These are phyloP conservation scores for Phytophthora pluvialis DNA, from an alignment of 352 stramenopile genomes.

Conservation along the genomic window DNA sequence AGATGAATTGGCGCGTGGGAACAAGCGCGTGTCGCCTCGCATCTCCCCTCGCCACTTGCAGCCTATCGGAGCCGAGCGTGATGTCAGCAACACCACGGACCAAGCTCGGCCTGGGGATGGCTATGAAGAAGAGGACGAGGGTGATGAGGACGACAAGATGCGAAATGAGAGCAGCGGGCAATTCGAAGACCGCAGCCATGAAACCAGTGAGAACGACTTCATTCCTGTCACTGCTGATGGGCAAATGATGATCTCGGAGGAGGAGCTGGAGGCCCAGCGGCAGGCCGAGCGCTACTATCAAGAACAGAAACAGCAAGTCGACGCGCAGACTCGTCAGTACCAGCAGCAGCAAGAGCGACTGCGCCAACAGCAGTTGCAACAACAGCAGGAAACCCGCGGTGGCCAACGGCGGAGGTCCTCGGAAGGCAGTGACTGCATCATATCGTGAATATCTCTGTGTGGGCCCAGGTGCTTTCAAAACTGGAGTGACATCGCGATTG, in stretches of 20 bases:
- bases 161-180: conserved; percentile 27
- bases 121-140: not conserved
- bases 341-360: conserved; percentile 43
- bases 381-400: conserved; percentile 33
- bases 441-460: conserved; percentile 43
- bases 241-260: conserved; percentile 63
- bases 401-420: conserved; percentile 20
- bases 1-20: conserved; percentile 45
- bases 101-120: not conserved
- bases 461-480: no score
- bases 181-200: conserved; percentile 9
- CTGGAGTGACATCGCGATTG: not conserved
- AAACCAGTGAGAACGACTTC: conserved; percentile 45
- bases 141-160: not conserved
- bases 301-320: conserved; percentile 65
- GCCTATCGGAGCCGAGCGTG: conserved; percentile 13
- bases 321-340: conserved; percentile 45
- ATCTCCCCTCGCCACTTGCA: conserved; percentile 27
- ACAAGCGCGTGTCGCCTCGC: conserved; percentile 27
- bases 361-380: conserved; percentile 36
- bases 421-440: conserved; percentile 48
- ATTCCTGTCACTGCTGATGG: conserved; percentile 53
- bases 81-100: conserved; percentile 7
- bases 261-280: conserved; percentile 74
- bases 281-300: conserved; percentile 76